phyloP scores from a whole-genome alignment of 441 rosid species.

The Populus hybrid region DNA sequence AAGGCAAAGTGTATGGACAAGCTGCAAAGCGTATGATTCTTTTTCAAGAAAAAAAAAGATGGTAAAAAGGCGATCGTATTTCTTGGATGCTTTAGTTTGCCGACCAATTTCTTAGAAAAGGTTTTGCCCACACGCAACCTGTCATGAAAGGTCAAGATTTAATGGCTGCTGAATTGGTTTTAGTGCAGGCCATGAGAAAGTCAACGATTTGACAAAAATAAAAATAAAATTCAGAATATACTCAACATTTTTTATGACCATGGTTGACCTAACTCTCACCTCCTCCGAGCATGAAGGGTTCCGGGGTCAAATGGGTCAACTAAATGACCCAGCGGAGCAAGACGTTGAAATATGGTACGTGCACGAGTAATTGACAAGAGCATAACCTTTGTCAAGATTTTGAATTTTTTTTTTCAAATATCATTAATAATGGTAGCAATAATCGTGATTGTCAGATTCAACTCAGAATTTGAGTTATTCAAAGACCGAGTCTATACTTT shows the following conservation, averaged over 20 bases:
- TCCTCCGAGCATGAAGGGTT: neutral
- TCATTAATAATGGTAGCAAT: no score
- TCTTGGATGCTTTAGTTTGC: slow-evolving; percentile 24
- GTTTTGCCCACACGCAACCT: no score
- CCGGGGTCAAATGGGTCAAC: slow-evolving; percentile 1
- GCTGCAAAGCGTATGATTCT: neutral
- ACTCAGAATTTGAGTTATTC: no score
- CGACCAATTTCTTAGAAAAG: slow-evolving; percentile 23
- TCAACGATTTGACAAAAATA: neutral
- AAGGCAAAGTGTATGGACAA: neutral
- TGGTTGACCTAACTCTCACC: slow-evolving; percentile 11
- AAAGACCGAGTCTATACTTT: no score
- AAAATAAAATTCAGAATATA: neutral
- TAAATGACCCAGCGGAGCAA: no score
- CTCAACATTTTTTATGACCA: neutral
- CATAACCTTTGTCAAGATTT: no score
- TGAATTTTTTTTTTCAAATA: no score
- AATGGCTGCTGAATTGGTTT: neutral
- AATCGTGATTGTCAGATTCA: no score
- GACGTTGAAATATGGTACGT: no score
- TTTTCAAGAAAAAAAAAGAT: neutral
- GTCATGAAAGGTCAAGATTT: slow-evolving; percentile 15
- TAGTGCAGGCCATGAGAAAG: no score
- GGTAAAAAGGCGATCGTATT: neutral
- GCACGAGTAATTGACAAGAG: no score